A percentile compares a stretch with the other conserved stretches of the same genome.
These are phyloP conservation scores for Rhizoctonia solani DNA, from an alignment of 1,284 basidiomycete genomes.

Conservation along the genomic window DNA sequence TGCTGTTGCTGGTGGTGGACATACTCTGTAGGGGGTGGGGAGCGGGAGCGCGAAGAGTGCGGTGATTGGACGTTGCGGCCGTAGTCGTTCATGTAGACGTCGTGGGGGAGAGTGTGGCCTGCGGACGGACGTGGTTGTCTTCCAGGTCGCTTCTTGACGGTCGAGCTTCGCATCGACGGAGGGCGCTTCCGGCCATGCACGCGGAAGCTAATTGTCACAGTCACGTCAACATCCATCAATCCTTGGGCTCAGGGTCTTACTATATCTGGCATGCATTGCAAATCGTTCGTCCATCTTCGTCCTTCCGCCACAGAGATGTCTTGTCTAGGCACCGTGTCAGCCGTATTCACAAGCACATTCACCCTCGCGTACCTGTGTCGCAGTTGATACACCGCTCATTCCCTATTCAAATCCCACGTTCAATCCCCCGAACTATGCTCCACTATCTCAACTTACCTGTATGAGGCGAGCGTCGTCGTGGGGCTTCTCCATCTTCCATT, in stretches of 20 bases:
- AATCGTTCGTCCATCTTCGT: conserved; percentile 26
- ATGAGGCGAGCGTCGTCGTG: conserved; percentile 19
- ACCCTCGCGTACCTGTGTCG: conserved; percentile 25
- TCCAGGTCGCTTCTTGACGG: conserved; percentile 24
- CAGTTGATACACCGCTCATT: conserved; percentile 29
- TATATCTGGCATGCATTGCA: conserved; percentile 33
- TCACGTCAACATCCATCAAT: conserved; percentile 20
- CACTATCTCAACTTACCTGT: conserved; percentile 6
- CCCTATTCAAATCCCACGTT: not conserved
- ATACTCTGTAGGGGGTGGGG: conserved; percentile 20
- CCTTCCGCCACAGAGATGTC: conserved; percentile 28
- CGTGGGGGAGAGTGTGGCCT: conserved; percentile 25
- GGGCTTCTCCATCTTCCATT: conserved; percentile 26
- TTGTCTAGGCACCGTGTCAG: conserved; percentile 24
- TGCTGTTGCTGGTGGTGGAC: conserved; percentile 18
- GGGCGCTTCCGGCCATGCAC: conserved; percentile 33
- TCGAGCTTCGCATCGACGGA: conserved; percentile 31
- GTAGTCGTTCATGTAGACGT: conserved; percentile 11
- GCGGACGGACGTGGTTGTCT: conserved; percentile 27
- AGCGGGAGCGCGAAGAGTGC: conserved; percentile 18
- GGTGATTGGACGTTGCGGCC: not conserved
- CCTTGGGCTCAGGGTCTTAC: not conserved
- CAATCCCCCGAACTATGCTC: not conserved
- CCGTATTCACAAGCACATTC: not conserved
- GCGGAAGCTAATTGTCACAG: conserved; percentile 32